These are phyloP conservation scores for Elasticomyces elasticus DNA, from an alignment of 495 filamentous ascomycete genomes.

Conservation along the genomic window DNA sequence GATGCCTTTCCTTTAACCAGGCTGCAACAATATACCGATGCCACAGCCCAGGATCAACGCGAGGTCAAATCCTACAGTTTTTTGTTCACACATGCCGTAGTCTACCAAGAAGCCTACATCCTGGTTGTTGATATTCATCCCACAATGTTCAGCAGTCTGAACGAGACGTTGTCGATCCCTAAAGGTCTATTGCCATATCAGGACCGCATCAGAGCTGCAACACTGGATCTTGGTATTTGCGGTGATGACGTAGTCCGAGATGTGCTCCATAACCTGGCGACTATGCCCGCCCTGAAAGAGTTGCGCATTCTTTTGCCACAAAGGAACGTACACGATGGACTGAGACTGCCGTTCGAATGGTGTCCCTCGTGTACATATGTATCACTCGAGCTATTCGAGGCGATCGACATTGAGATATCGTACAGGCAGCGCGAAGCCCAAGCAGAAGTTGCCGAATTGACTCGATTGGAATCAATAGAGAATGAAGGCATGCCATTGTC, in stretches of 20 bases:
- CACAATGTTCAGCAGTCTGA: neutral
- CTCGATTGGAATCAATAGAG: neutral
- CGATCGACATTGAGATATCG: too few relatives aligned
- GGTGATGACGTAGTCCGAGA: neutral
- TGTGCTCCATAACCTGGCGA: neutral
- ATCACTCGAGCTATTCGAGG: neutral
- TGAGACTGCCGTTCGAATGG: neutral
- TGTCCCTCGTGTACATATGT: neutral
- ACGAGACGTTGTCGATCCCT: neutral
- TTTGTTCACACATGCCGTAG: neutral
- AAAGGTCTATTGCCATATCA: neutral
- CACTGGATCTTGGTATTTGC: neutral
- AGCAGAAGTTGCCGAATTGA: neutral
- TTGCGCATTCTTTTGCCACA: neutral
- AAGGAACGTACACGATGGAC: neutral
- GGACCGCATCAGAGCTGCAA: neutral
- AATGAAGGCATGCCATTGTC: neutral
- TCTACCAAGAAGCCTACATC: neutral
- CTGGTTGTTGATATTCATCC: neutral
- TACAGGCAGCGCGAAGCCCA: neutral
- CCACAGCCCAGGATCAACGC: neutral
- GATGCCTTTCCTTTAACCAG: neutral
- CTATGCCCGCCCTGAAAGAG: neutral
- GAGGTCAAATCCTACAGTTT: neutral
- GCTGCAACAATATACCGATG: neutral